These are phyloP conservation scores for Colletotrichum theobromicola DNA, from an alignment of 2,329 filamentous ascomycete genomes.

Conservation along the genomic window DNA sequence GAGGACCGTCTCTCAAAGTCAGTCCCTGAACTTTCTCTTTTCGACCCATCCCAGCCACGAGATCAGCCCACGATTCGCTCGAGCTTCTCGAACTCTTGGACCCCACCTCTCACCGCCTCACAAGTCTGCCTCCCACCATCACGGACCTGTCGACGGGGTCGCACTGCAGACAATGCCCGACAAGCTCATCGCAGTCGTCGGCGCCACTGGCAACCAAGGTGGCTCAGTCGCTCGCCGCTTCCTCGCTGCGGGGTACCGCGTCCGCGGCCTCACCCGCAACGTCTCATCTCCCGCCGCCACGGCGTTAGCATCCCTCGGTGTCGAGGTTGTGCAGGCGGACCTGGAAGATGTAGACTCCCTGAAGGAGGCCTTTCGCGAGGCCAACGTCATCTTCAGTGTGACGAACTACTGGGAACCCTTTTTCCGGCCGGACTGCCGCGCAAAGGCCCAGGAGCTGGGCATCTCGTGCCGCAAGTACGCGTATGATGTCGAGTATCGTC, in stretches of 20 bases:
- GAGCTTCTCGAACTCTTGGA: neutral
- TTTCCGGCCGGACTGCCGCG: slow-evolving; percentile 46
- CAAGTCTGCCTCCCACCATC: neutral
- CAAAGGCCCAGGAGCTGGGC: slow-evolving; percentile 40
- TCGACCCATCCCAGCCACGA: neutral
- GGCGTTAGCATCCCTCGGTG: slow-evolving; percentile 44
- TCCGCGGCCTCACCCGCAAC: slow-evolving; percentile 55
- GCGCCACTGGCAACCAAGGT: slow-evolving; percentile 56
- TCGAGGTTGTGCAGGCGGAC: slow-evolving; percentile 41
- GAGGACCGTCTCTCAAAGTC: neutral
- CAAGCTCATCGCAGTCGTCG: slow-evolving; percentile 46
- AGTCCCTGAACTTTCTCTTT: neutral
- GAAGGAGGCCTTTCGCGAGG: slow-evolving; percentile 45
- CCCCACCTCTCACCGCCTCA: neutral
- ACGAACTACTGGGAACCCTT: slow-evolving; percentile 63
- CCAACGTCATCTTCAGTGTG: slow-evolving; percentile 57
- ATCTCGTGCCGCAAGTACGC: slow-evolving; percentile 48
- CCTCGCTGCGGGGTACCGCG: slow-evolving; percentile 43
- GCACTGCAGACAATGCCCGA: slow-evolving; percentile 23
- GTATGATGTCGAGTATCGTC: slow-evolving; percentile 52
- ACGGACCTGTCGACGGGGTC: neutral
- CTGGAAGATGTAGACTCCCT: slow-evolving; percentile 46
- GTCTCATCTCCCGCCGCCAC: slow-evolving; percentile 42
- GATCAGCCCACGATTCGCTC: neutral
- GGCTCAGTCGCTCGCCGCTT: slow-evolving; percentile 57